phyloP scores from a whole-genome alignment of 805 yeast genomes.

The Teunomyces panamensis region DNA sequence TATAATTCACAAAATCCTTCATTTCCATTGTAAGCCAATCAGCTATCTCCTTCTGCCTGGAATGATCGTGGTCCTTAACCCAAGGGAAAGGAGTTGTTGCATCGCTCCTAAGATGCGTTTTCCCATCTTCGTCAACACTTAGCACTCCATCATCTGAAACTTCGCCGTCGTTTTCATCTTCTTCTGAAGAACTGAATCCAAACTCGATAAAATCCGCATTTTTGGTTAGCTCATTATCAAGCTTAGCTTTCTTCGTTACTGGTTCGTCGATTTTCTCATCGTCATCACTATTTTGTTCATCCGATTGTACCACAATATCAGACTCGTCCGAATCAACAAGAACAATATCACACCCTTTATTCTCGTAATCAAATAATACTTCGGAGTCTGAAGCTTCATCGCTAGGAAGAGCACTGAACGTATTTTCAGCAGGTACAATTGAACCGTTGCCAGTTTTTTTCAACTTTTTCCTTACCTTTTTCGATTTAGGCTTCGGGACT shows the following conservation, averaged over 20 bases:
- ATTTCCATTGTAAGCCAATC: slow-evolving; percentile 88
- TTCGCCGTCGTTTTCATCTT: slow-evolving; percentile 21
- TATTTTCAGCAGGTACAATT: slow-evolving; percentile 16
- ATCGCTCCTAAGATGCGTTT: slow-evolving; percentile 16
- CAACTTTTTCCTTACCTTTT: slow-evolving; percentile 20
- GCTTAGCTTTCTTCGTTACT: slow-evolving; percentile 11
- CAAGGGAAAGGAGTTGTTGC: slow-evolving; percentile 57
- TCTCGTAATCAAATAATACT: slow-evolving; percentile 19
- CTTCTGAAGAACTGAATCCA: slow-evolving; percentile 48
- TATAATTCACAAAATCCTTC: slow-evolving; percentile 76
- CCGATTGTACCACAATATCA: slow-evolving; percentile 21
- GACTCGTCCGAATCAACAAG: slow-evolving; percentile 29
- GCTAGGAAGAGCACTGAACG: slow-evolving; percentile 19
- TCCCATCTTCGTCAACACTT: slow-evolving; percentile 8
- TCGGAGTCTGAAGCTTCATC: slow-evolving; percentile 24
- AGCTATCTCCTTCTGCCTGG: slow-evolving; percentile 70
- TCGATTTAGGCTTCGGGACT: slow-evolving; percentile 16
- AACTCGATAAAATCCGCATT: slow-evolving; percentile 57
- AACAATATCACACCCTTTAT: slow-evolving; percentile 21
- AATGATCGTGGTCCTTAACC: slow-evolving; percentile 76
- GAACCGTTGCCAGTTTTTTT: slow-evolving; percentile 8
- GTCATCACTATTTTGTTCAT: slow-evolving; percentile 12
- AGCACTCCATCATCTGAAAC: slow-evolving; percentile 34
- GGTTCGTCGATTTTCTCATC: slow-evolving; percentile 5
- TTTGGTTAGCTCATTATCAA: slow-evolving; percentile 36